phyloP scores from a whole-genome alignment of 2,329 filamentous ascomycete genomes.

The Thelonectria rubi region DNA sequence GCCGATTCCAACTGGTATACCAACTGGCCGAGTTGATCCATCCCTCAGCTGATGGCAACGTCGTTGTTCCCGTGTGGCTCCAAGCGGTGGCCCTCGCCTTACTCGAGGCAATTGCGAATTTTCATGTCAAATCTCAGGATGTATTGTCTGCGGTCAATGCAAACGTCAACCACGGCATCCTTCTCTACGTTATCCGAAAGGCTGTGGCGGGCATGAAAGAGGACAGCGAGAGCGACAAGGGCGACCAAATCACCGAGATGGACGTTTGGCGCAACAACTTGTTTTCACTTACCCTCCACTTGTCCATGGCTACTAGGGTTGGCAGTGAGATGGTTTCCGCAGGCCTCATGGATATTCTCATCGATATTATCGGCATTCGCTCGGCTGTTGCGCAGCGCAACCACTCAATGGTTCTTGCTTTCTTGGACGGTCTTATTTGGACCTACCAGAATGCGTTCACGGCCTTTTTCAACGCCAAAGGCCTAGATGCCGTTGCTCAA shows the following conservation, averaged over 20 bases:
- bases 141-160: constrained; percentile 91
- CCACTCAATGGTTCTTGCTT: constrained; percentile 83
- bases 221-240: constrained; percentile 61
- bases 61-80: constrained; percentile 75
- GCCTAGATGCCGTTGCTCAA: constrained; percentile 89
- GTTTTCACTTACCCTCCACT: constrained; percentile 85
- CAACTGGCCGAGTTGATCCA: constrained; percentile 93
- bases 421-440: constrained; percentile 89
- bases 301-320: constrained; percentile 78
- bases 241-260: constrained; percentile 69
- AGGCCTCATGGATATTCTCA: constrained; percentile 87
- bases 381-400: constrained; percentile 84
- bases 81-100: constrained; percentile 85
- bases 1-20: constrained; percentile 87
- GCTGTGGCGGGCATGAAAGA: constrained; percentile 82
- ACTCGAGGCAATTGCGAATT: constrained; percentile 85
- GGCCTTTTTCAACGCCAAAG: constrained; percentile 81
- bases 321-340: constrained; percentile 87
- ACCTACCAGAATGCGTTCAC: constrained; percentile 85
- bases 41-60: constrained; percentile 75
- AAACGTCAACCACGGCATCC: constrained; percentile 93
- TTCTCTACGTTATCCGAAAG: constrained; percentile 92
- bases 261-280: constrained; percentile 92
- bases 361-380: constrained; percentile 86
- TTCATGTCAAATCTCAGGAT: constrained; percentile 79